Evolutionary conservation across 345 rosid genomes (phyloP).

Genomic region (Gossypioides kirkii): DNA sequence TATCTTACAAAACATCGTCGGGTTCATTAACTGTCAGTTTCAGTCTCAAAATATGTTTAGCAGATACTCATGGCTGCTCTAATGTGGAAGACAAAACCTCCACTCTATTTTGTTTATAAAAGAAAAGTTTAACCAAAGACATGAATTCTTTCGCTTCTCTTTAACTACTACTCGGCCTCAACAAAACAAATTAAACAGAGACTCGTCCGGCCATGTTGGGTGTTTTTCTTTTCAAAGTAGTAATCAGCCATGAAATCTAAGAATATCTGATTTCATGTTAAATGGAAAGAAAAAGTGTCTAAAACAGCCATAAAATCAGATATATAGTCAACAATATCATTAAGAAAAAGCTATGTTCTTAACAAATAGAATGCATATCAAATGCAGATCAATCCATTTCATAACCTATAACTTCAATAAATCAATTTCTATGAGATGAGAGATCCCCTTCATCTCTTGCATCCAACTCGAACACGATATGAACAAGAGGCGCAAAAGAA

Average conservation of each 20-base stretch:
- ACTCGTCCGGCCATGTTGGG: no score
- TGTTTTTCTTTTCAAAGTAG: no score
- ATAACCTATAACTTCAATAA: background rate
- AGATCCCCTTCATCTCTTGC: background rate
- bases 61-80: background rate
- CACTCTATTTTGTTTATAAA: background rate
- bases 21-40: background rate
- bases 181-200: no score
- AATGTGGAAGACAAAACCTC: background rate
- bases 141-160: no score
- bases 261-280: background rate
- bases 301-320: background rate
- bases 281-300: background rate
- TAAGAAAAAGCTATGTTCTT: background rate
- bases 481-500: background rate
- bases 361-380: background rate
- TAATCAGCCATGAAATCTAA: background rate
- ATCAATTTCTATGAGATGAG: background rate
- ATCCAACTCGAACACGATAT: background rate
- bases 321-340: background rate
- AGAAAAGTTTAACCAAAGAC: no score
- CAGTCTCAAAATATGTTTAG: background rate
- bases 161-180: no score
- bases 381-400: slow-evolving; percentile 12
- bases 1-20: background rate